These are phyloP conservation scores for Hyphodiscus sp. DNA, from an alignment of 2,329 filamentous ascomycete genomes.

Conservation along the genomic window DNA sequence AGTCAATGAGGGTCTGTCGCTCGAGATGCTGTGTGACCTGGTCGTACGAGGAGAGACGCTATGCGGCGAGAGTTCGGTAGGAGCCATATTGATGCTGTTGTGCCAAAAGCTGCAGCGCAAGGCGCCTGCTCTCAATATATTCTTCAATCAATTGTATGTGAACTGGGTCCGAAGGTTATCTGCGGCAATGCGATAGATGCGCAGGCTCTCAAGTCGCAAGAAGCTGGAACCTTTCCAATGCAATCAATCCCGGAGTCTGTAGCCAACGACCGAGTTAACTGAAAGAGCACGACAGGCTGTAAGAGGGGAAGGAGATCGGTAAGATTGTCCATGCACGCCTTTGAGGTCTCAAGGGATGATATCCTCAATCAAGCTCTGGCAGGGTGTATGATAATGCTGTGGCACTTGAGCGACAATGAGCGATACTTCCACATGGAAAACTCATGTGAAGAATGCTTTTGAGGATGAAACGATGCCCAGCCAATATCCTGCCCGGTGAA, in stretches of 20 bases:
- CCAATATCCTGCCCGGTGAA: not conserved
- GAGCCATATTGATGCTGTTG: slow-evolving; percentile 13
- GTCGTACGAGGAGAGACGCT: slow-evolving; percentile 8
- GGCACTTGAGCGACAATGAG: not conserved
- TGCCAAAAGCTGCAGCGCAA: not conserved
- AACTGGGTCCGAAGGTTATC: not conserved
- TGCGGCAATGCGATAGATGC: not conserved
- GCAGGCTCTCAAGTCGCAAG: not conserved
- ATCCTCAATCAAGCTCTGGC: not conserved
- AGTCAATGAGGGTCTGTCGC: slow-evolving; percentile 60
- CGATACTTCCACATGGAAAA: not conserved
- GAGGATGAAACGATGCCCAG: not conserved
- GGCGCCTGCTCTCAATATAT: not conserved
- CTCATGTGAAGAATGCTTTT: not conserved
- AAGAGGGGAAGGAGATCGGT: slow-evolving; percentile 9
- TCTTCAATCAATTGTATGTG: not conserved
- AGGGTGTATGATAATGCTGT: not conserved
- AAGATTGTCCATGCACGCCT: slow-evolving; percentile 7
- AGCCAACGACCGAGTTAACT: not conserved
- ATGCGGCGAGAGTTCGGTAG: slow-evolving; percentile 15
- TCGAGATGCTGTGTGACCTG: slow-evolving; percentile 55
- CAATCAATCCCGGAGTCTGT: not conserved
- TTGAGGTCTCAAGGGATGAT: not conserved
- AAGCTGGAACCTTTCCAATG: not conserved
- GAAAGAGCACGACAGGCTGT: not conserved